phyloP scores from a whole-genome alignment of 331 rosid genomes.

The Stylosanthes scabra region DNA sequence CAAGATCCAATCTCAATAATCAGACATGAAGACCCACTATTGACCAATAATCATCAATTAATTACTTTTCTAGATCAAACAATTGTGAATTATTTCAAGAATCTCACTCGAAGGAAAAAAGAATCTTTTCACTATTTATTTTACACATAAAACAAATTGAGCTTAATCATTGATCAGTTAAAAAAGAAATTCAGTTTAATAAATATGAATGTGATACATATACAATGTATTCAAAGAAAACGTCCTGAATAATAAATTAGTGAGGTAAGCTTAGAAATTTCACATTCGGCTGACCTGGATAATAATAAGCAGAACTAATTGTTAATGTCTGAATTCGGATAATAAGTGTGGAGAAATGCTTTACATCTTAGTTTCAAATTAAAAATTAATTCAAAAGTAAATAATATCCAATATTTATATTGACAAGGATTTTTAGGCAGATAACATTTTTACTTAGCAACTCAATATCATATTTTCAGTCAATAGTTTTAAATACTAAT shows the following conservation, averaged over 20 bases:
- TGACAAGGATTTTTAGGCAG: no score
- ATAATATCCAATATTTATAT: no score
- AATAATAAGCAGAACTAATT: background rate
- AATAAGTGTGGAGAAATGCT: background rate
- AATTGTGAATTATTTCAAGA: background rate
- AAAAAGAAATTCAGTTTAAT: background rate
- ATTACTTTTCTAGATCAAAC: background rate
- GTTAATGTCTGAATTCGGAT: background rate
- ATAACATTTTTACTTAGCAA: no score
- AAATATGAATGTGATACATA: background rate
- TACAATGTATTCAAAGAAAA: constrained; percentile 19
- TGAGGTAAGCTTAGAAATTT: constrained; percentile 2
- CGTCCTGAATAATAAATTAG: background rate
- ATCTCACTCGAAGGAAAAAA: background rate
- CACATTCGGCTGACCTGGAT: background rate
- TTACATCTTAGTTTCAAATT: no score
- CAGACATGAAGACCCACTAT: background rate
- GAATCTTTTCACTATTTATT: background rate
- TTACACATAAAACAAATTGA: constrained; percentile 17
- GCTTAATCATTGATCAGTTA: constrained; percentile 18
- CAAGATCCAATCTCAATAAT: constrained; percentile 26
- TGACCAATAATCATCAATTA: background rate
- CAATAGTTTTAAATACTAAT: no score
- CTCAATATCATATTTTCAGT: no score
- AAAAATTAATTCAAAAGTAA: no score